A percentile compares a stretch with the other conserved stretches of the same genome.
Conservation (phyloP, 768 basidiomycete species). For the Tephrocybe rancida region DNA sequence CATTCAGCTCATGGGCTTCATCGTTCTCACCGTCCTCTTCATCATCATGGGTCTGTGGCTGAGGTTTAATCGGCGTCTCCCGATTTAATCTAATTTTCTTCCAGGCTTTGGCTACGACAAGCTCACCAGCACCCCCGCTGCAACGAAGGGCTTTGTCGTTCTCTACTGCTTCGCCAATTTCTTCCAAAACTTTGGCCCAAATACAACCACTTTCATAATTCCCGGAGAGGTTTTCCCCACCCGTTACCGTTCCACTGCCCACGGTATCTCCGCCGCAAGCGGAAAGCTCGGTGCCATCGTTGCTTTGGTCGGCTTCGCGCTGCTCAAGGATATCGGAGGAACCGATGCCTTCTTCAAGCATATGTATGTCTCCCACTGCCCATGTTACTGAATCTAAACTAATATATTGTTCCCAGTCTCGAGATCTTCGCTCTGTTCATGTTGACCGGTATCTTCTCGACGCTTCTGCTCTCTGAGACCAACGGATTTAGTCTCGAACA, state of each 20-base stretch:
- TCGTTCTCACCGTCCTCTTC: conserved; percentile 54
- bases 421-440: conserved; percentile 87
- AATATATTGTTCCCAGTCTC: conserved; percentile 42
- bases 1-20: conserved; percentile 80
- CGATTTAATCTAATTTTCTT: not conserved
- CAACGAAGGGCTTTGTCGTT: conserved; percentile 70
- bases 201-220: conserved; percentile 78
- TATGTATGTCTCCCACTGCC: conserved; percentile 47
- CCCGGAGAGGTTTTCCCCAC: conserved; percentile 89
- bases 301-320: conserved; percentile 74
- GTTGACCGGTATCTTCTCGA: conserved; percentile 83
- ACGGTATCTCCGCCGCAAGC: conserved; percentile 81
- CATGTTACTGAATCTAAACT: not conserved
- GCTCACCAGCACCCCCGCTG: conserved; percentile 42
- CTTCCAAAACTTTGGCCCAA: conserved; percentile 90
- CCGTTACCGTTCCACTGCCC: conserved; percentile 81
- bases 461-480: conserved; percentile 80
- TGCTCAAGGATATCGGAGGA: conserved; percentile 69
- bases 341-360: conserved; percentile 61
- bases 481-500: conserved; percentile 68
- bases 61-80: not conserved
- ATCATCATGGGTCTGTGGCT: conserved; percentile 60
- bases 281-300: conserved; percentile 86
- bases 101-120: conserved; percentile 71
- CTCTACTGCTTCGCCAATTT: conserved; percentile 88